Evolutionary conservation across 306 rosid species (phyloP), one percentile per base, ranked within the genome.

Genomic region (Quercus gilva): DNA sequence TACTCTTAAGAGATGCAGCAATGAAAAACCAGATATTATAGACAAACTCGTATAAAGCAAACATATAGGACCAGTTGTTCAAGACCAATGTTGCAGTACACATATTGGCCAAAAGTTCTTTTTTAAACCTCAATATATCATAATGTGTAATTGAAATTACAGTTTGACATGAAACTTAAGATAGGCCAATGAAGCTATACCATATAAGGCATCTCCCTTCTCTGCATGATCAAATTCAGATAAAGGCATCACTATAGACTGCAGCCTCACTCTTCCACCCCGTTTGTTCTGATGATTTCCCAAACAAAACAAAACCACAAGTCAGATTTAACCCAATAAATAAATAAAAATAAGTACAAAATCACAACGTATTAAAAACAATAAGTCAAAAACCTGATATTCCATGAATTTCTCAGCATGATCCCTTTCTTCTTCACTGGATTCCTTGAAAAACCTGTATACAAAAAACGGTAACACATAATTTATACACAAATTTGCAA

Each of bases 331-430:
- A 15, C 12, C 23, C 20, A 3, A 29, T 41, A 37, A 6, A 37
- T 6, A 37, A 37, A 37, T 6, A 3, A 26, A 31, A 73, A 43
- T 61, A 29, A 63, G 45, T 31, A 15, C 5, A 2, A 52, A 85
- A 80, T 45, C 18, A 43, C 20, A 20, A 5, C 69, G 43, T 49
- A 56, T 12, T 12, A 25, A 55, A 74, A 75, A 2, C 17, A 53
- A 37, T 4, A 45, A 12, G 55, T 45, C 21, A 73, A 43, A 12
- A 51, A 91, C 99, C 99, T 96, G 98, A 77, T 96, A 96, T 83
- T 91, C 88, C 96, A 96, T 93, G 69, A 96, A 79, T 82, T 90
- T 90, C 96, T 96, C 97, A 23, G 99, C 99, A 68, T 96, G 99
- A 0, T 17, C 92, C 79, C 98, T 90, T 83, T 96, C 99, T 84